Conservation (phyloP, 2,329 filamentous ascomycete species). For the Myriosclerotinia curreyana region DNA sequence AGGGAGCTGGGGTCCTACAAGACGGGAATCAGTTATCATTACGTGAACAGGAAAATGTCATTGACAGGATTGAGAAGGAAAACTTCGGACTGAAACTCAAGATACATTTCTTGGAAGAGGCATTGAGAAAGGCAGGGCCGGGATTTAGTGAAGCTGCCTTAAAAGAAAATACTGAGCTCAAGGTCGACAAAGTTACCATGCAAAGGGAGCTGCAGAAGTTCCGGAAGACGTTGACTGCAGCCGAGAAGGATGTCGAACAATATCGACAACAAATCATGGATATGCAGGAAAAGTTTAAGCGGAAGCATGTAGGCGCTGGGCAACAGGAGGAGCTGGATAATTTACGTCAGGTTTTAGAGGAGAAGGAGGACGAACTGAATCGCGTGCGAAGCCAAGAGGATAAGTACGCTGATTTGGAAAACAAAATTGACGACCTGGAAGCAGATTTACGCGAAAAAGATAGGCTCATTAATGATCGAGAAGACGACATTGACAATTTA, state of each 20-base stretch:
- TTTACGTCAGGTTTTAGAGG: slow-evolving; percentile 55
- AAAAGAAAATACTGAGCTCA: slow-evolving; percentile 93
- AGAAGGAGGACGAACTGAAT: slow-evolving; percentile 48
- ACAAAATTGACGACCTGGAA: slow-evolving; percentile 74
- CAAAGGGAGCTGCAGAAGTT: slow-evolving; percentile 82
- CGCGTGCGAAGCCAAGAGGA: slow-evolving; percentile 58
- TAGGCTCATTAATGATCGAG: slow-evolving; percentile 66
- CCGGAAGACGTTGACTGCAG: slow-evolving; percentile 76
- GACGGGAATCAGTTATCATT: slow-evolving; percentile 89
- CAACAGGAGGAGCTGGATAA: slow-evolving; percentile 60
- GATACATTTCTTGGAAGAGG: slow-evolving; percentile 94
- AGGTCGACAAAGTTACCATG: slow-evolving; percentile 88
- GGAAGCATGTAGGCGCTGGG: slow-evolving; percentile 68
- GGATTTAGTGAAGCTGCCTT: slow-evolving; percentile 86
- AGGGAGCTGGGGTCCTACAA: slow-evolving; percentile 66
- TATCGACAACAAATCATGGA: slow-evolving; percentile 80
- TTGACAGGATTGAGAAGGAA: slow-evolving; percentile 96
- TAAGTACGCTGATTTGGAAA: slow-evolving; percentile 64
- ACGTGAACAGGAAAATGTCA: slow-evolving; percentile 90
- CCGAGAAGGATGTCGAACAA: slow-evolving; percentile 81
- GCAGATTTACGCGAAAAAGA: slow-evolving; percentile 74
- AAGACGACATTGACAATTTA: slow-evolving; percentile 71
- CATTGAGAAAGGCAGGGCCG: slow-evolving; percentile 79
- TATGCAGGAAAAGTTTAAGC: slow-evolving; percentile 76
- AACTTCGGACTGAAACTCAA: slow-evolving; percentile 97